Evolutionary conservation across 2,329 filamentous ascomycete genomes (phyloP).

Genomic region (Beauveria brongniartii): DNA sequence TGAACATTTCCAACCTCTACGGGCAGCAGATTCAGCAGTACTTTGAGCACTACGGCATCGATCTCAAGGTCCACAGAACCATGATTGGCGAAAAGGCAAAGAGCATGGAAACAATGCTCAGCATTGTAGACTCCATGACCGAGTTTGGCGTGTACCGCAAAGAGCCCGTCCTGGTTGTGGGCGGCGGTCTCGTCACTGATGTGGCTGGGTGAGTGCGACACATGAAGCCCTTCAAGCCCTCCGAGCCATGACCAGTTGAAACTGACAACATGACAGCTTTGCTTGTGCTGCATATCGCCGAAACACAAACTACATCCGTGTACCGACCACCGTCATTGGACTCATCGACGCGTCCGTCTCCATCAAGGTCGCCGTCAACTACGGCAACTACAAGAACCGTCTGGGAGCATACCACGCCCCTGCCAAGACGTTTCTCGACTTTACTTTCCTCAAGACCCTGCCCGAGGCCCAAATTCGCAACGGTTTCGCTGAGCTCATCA

Average conservation of each 20-base stretch:
- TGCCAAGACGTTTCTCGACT: slow-evolving; percentile 65
- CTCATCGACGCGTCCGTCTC: slow-evolving; percentile 68
- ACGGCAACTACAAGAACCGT: slow-evolving; percentile 68
- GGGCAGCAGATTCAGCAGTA: slow-evolving; percentile 58
- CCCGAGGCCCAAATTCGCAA: slow-evolving; percentile 62
- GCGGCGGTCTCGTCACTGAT: slow-evolving; percentile 63
- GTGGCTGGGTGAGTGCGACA: slow-evolving; percentile 56
- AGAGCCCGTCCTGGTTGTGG: slow-evolving; percentile 59
- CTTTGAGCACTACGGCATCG: slow-evolving; percentile 55
- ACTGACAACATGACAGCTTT: slow-evolving; percentile 38
- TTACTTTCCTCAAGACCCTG: slow-evolving; percentile 61
- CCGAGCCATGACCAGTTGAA: slow-evolving; percentile 10
- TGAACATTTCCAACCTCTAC: slow-evolving; percentile 63
- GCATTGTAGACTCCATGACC: slow-evolving; percentile 66
- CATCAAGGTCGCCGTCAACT: slow-evolving; percentile 74
- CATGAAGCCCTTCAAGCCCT: slow-evolving; percentile 14
- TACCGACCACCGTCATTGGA: slow-evolving; percentile 68
- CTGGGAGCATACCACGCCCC: slow-evolving; percentile 67
- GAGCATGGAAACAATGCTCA: slow-evolving; percentile 60
- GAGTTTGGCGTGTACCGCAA: slow-evolving; percentile 64
- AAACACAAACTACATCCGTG: slow-evolving; percentile 66
- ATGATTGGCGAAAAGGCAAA: slow-evolving; percentile 71
- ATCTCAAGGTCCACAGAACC: slow-evolving; percentile 60
- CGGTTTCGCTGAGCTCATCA: slow-evolving; percentile 67
- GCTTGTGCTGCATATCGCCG: slow-evolving; percentile 64